Evolutionary conservation across 108 stramenopile genomes (phyloP), one percentile per base, ranked within the genome.

Genomic region (Halocafeteria seosinensis): DNA sequence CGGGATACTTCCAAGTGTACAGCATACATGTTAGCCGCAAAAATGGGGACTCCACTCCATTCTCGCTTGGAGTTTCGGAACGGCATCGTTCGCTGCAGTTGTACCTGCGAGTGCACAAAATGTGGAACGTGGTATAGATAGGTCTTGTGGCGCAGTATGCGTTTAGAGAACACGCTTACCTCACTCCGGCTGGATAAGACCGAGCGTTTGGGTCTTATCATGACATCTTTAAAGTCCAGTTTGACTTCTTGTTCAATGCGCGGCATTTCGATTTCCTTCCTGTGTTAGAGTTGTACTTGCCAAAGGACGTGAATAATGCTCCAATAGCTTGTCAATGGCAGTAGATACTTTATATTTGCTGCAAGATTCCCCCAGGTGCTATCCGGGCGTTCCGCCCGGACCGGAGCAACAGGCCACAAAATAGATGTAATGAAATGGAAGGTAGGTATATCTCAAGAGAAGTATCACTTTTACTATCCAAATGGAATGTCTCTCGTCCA

Each of bases 11-110:
- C n/a, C n/a, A n/a, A n/a, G n/a, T n/a, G n/a, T n/a, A n/a, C n/a
- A n/a, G n/a, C n/a, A n/a, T n/a, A n/a, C 76, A 77, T 77, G 69
- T 77, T 77, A 17, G 72, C 72, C 11, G 64, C 70, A 50, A 74
- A 65, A 37, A 78, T 65, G n/a, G 77, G 77, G 17, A 72, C 67
- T 34, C 73, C 73, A 0, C 55, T 62, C 59, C 61, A 74, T n/a
- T 55, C 53, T 31, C 34, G 25, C 1, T 3, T 17, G 28, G 58
- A 50, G 65, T 70, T 50, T 34, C 57, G 59, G 28, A 74, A 67
- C 2, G 24, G 52, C 66, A 37, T 29, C 30, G 55, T 34, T 24
- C 57, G 4, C 28, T 9, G 34, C 36, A 38, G 31, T 12, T 62
- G 8, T 30, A 38, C 62, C 11, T 9, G 9, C 6, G 11, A 3